Base-by-base conservation (phyloP, 106 monocot genomes). In the Hemerocallis citrina region DNA sequence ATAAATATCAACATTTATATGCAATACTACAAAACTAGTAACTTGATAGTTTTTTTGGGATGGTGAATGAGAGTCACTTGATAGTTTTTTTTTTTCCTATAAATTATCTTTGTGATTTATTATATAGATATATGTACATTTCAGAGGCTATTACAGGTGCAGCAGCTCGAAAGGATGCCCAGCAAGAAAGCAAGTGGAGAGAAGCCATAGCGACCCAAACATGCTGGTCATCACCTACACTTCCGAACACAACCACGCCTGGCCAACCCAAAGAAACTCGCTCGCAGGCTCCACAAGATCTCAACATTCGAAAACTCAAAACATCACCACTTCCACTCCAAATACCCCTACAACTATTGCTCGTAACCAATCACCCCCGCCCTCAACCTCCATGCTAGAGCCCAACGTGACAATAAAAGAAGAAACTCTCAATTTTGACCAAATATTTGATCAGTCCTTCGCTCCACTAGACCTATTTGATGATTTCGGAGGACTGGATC, bases 91-190 rank as follows among this genome's bases (percentile, higher is more conserved):
- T n/a, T n/a, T n/a, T n/a, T n/a, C n/a, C n/a, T n/a, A n/a, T n/a
- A n/a, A n/a, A n/a, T n/a, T n/a, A n/a, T n/a, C n/a, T n/a, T n/a
- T n/a, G n/a, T n/a, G n/a, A n/a, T n/a, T n/a, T n/a, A n/a, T n/a
- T n/a, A n/a, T n/a, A n/a, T n/a, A n/a, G n/a, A n/a, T n/a, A n/a
- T n/a, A n/a, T n/a, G n/a, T n/a, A 15, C 21, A 46, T 59, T 39
- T 24, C 81, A 94, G 93, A 59, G 93, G 93, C 0, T 94, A 94
- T 35, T 89, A 94, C 65, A 74, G 83, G 36, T 94, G 93, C 57
- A 94, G 89, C 67, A 89, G 85, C 65, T 89, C 79, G 36, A 94
- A 94, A 28, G 93, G 77, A 0, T 94, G 93, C 68, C 55, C 64
- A 41, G 93, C 89, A 7, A 66, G 93, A 58, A 94, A 94, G 68